A percentile compares a stretch with the other conserved stretches of the same genome.
These are phyloP conservation scores for Curvularia lunata DNA, from an alignment of 2,329 filamentous ascomycete genomes.

Conservation along the genomic window DNA sequence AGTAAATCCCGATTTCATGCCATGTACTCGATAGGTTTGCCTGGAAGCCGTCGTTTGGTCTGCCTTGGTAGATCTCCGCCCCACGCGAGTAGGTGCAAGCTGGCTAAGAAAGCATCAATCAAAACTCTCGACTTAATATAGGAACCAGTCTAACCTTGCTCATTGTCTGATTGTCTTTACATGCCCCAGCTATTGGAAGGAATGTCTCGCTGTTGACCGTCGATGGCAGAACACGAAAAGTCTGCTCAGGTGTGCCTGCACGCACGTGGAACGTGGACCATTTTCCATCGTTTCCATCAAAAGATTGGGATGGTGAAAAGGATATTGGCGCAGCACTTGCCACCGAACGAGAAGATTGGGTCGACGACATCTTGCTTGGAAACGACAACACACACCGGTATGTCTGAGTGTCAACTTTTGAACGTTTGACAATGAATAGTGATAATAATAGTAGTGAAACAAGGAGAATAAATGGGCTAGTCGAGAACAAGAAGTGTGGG, in stretches of 20 bases:
- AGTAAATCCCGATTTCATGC: slow-evolving; percentile 27
- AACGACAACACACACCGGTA: not conserved
- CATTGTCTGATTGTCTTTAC: slow-evolving; percentile 11
- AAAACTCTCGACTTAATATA: not conserved
- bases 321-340: not conserved
- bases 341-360: not conserved
- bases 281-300: slow-evolving; percentile 20
- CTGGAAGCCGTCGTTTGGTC: slow-evolving; percentile 19
- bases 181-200: slow-evolving; percentile 17
- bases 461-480: not conserved
- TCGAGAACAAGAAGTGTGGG: not conserved
- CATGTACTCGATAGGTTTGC: slow-evolving; percentile 20
- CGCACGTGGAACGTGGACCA: slow-evolving; percentile 40
- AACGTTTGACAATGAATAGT: not conserved
- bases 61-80: slow-evolving; percentile 20
- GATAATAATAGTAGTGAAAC: not conserved
- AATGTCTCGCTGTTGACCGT: slow-evolving; percentile 16
- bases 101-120: not conserved
- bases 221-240: slow-evolving; percentile 37
- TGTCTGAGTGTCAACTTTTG: not conserved
- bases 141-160: not conserved
- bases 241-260: slow-evolving; percentile 38
- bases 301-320: not conserved
- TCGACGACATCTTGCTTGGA: not conserved
- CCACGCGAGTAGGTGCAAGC: slow-evolving; percentile 14